Evolutionary conservation across 129 eudicot species (phyloP), one percentile per base, ranked within the genome.

Genomic region (Lonicera japonica): DNA sequence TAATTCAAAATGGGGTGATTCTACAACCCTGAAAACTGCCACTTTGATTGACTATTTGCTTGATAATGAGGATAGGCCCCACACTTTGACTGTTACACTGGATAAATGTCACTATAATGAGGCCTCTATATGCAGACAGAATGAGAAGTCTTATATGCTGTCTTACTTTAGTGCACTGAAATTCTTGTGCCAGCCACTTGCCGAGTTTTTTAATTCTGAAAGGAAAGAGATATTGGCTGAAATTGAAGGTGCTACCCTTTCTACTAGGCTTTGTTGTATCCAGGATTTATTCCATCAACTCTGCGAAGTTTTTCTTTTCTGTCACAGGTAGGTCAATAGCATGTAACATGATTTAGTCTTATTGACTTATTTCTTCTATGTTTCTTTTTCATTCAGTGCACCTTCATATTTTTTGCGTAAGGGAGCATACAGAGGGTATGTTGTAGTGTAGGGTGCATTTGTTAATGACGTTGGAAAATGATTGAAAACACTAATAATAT

Each of bases 121-220:
- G 47, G 18, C 54, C 38, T 48, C 65, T 16, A 65, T 34, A n/a
- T 4, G 48, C 45, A 14, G 41, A 23, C 18, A 70, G 18, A 70
- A 54, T 17, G 69, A 23, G 22, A 73, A 61, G 54, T 20, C 75
- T 51, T 63, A 61, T 21, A 50, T 71, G 60, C 53, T 66, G 8
- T 83, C 68, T 39, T 79, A 83, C 75, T 83, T 63, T 51, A 76
- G 65, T 54, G 89, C 99, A 25, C 70, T 85, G 59, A 83, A 78
- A 48, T 88, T 80, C 58, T 69, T 92, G 66, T 87, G 96, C 54
- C 78, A 73, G 71, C 83, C 87, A 60, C 76, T 92, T 60, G 82
- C 95, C 14, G 83, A 85, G 47, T 55, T 82, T 64, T 70, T 92
- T 21, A 67, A 63, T 22, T 81, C 75, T 55, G 73, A 82, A 64